These are phyloP conservation scores for Talaromyces nanjingensis DNA, from an alignment of 495 filamentous ascomycete species.

Conservation along the genomic window DNA sequence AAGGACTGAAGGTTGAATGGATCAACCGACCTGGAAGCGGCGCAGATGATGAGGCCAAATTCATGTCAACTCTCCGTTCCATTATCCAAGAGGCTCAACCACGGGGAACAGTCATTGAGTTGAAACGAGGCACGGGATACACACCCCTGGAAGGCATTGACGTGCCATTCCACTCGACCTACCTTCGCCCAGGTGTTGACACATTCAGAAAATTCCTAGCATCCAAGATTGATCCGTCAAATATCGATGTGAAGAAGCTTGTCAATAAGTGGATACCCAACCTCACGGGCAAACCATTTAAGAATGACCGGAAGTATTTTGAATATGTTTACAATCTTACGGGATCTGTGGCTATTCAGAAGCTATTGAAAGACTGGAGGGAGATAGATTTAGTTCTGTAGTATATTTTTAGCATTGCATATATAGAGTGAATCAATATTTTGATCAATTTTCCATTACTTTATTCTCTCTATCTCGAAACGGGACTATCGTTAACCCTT, in stretches of 20 bases:
- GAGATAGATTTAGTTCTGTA: background rate
- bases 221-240: constrained; percentile 11
- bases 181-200: constrained; percentile 22
- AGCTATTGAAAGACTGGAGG: background rate
- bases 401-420: background rate
- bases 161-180: constrained; percentile 35
- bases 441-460: background rate
- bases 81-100: background rate
- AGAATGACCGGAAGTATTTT: constrained; percentile 82
- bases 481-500: background rate
- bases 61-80: background rate
- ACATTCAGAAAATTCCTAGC: constrained; percentile 22
- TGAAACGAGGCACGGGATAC: constrained; percentile 22
- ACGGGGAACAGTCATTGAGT: constrained; percentile 11
- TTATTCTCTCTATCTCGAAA: background rate
- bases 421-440: background rate
- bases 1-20: constrained; percentile 89
- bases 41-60: background rate
- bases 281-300: constrained; percentile 33
- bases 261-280: constrained; percentile 32
- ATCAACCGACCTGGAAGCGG: constrained; percentile 55
- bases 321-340: constrained; percentile 82
- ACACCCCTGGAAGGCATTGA: constrained; percentile 36
- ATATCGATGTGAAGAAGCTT: constrained; percentile 20
- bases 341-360: background rate